Evolutionary conservation across 805 yeast genomes (phyloP).

Genomic region (Teunomyces barrocoloradensis): DNA sequence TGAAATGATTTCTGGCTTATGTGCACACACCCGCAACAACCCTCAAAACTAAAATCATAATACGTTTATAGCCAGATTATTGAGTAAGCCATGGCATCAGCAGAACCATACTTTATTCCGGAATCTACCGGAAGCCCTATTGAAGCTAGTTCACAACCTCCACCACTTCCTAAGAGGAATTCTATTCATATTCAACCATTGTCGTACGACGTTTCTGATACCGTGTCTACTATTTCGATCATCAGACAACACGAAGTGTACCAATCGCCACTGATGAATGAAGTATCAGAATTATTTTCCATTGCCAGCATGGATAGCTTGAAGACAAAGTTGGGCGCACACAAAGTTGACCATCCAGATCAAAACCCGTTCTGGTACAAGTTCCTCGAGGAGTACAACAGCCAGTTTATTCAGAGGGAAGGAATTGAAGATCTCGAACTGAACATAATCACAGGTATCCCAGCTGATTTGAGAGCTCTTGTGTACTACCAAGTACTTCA

Average conservation of each 20-base stretch:
- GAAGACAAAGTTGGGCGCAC: conserved; percentile 2
- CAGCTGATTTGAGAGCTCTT: conserved; percentile 25
- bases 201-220: conserved; percentile 15
- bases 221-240: conserved; percentile 20
- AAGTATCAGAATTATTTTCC: conserved; percentile 23
- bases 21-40: conserved; percentile 3
- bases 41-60: neutral
- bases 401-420: conserved; percentile 8
- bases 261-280: conserved; percentile 24
- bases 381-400: conserved; percentile 15
- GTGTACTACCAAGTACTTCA: conserved; percentile 33
- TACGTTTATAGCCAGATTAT: neutral
- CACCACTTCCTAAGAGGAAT: neutral
- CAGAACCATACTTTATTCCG: conserved; percentile 3
- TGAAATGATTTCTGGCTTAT: neutral
- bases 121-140: conserved; percentile 2
- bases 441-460: conserved; percentile 28
- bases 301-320: conserved; percentile 4
- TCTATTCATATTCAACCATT: neutral
- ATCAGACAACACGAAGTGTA: conserved; percentile 25
- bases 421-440: conserved; percentile 17
- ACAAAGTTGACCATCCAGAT: neutral
- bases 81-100: neutral
- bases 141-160: neutral
- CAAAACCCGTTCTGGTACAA: conserved; percentile 18